A percentile compares a stretch with the other conserved stretches of the same genome.
phyloP scores from a whole-genome alignment of 2,329 filamentous ascomycete genomes.

The Hortaea werneckii region DNA sequence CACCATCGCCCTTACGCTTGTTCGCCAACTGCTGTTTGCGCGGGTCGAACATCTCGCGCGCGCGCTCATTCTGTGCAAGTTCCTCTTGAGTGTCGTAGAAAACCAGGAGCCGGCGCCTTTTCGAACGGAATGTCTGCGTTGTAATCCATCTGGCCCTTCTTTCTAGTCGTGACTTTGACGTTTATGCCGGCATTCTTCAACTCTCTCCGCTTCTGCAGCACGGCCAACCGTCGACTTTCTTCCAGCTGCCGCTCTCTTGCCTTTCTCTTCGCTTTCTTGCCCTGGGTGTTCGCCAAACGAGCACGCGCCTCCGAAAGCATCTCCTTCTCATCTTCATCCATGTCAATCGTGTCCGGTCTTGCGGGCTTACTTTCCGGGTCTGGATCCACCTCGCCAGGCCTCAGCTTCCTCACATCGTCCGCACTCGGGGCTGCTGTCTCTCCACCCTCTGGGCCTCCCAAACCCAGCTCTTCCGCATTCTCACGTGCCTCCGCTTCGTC shows the following conservation, averaged over 20 bases:
- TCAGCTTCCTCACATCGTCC: conserved; percentile 76
- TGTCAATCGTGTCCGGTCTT: conserved; percentile 88
- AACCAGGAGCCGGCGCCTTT: conserved; percentile 76
- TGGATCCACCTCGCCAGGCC: conserved; percentile 87
- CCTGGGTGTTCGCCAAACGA: conserved; percentile 91
- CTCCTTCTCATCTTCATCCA: conserved; percentile 98
- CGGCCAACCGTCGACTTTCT: conserved; percentile 79
- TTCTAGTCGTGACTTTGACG: conserved; percentile 83
- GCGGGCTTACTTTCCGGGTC: conserved; percentile 95
- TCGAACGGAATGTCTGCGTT: conserved; percentile 98
- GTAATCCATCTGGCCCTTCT: conserved; percentile 98
- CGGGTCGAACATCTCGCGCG: conserved; percentile 80
- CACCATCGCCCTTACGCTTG: conserved; percentile 85
- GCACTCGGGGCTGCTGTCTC: conserved; percentile 82
- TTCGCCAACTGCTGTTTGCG: conserved; percentile 81
- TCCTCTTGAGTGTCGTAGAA: conserved; percentile 94
- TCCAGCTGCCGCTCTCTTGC: conserved; percentile 91
- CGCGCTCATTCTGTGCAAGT: conserved; percentile 65
- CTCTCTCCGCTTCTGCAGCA: conserved; percentile 89
- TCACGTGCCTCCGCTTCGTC: conserved; percentile 93
- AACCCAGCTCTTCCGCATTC: conserved; percentile 63
- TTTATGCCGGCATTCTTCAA: conserved; percentile 98
- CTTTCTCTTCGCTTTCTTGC: conserved; percentile 98
- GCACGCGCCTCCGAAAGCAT: conserved; percentile 97
- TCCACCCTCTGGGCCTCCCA: conserved; percentile 76